Base-by-base conservation (phyloP, 2,329 filamentous ascomycete species). In the Stagonosporopsis vannaccii region DNA sequence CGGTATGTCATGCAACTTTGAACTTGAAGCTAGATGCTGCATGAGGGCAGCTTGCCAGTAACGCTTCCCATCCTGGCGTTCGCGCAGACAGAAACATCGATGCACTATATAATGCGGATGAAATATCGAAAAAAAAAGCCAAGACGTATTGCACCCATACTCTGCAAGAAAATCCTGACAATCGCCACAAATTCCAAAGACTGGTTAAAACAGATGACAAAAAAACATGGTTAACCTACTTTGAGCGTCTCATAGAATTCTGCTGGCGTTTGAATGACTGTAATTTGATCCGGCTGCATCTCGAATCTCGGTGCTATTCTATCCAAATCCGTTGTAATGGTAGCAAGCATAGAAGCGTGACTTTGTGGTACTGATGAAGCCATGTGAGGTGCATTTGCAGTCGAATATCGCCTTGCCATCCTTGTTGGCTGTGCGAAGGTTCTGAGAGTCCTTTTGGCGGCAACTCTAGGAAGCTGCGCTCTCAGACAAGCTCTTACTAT, bases 211-310 rank as follows among this genome's bases (percentile, higher is more conserved):
- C 15, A 20, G 23, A 15, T 6, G 15, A 28, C 9, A 51, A 43
- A 13, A 13, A 48, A 48, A 51, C 12, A 7, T 17, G 2, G 19
- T 36, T 26, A 13, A 68, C 77, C 63, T 72, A 92, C 91, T 87
- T 97, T 97, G 56, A 99, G 80, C 7, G 89, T 91, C 66, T 90
- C 87, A 77, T 97, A 99, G 74, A 99, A 99, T 49, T 94, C 90
- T n/a, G 85, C 78, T 0, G 95, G 95, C 2, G 90, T 89, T 66
- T 87, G 84, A 12, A 99, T 77, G 19, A 99, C 89, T 11, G 84
- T 82, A 45, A 99, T 90, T 56, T 94, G 87, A 5, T 91, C 90
- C 1, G 92, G 91, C 23, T 87, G 81, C 23, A 99, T 82, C 72
- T 93, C 90, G 67, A 99, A 97, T 40, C 90, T 89, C n/a, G 95